Evolutionary conservation across 257 asterid genomes (phyloP), one percentile per base, ranked within the genome.

Genomic region (Cinchona pubescens): DNA sequence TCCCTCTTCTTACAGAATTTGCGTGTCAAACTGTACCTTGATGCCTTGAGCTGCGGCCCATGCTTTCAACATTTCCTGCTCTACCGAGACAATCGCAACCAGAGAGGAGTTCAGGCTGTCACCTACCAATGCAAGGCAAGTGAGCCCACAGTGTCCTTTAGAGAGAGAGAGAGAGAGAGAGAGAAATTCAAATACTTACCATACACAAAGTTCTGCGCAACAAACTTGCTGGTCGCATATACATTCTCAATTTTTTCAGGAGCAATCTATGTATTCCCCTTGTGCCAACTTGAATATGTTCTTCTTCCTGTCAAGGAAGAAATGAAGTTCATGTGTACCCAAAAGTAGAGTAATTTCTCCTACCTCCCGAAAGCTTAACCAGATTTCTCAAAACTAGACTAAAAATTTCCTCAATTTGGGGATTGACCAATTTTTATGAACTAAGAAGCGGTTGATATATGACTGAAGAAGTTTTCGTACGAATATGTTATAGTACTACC

Each of bases 241-340:
- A 89, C 96, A 66, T 90, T 93, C 83, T 93, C 98, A 69, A 93
- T 90, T 85, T 93, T 93, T 87, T 93, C 98, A 29, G 98, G 97
- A 67, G 98, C 98, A 65, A 94, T 86, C 98, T 68, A 94, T 86
- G 83, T 94, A 94, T 88, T 92, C 96, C 1, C 98, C 98, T 87
- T 94, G 98, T 34, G 98, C 96, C 87, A 94, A 83, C 88, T 94
- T 94, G 72, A 94, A 94, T 63, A 94, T 92, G 84, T 94, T 94
- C 86, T 94, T 94, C 86, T 94, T 94, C 94, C 98, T 94, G 88
- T 81, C 53, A 75, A 81, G 69, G 2, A 35, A 32, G 35, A 78
- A 34, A 55, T 8, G 16, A 46, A 75, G 25, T 43, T 65, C 27
- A 75, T 35, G 29, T 37, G 35, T 13, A 10, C 34, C 30, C 37